Base-by-base conservation (phyloP, 2,329 filamentous ascomycete species). In the Exophiala spinifera region DNA sequence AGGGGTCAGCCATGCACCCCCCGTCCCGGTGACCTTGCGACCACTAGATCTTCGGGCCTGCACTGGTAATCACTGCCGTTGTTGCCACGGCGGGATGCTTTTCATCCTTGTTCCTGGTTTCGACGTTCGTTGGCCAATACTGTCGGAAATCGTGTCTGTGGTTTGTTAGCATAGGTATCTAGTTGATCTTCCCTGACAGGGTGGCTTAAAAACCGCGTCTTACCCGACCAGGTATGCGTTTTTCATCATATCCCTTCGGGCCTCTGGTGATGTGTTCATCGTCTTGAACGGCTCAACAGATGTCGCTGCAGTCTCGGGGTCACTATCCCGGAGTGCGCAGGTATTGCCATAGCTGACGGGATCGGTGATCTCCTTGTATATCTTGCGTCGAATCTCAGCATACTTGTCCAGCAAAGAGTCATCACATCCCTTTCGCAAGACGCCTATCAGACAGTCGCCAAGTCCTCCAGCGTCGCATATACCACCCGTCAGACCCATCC, bases 391-490 rank as follows among this genome's bases (percentile, higher is more conserved):
- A 2, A 73, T 62, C 19, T 72, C 67, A 31, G 67, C 67, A 54
- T 76, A 76, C 39, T 67, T 70, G 59, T 76, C 71, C 7, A 77
- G 65, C 40, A 77, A 75, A 5, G 49, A 57, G 4, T 73, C 69
- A 53, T 72, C 69, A 4, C 70, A 69, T 5, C 67, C 56, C 1
- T 67, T 69, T 4, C 68, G 64, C 49, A 74, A 66, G 15, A 75
- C 72, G 1, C 73, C 74, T 14, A 68, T 65, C 10, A 86, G 72
- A 61, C 81, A 83, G 61, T 86, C 82, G 55, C 76, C 81, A 4
- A 86, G 73, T 0, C 81, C 81, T 10, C 80, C 82, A 2, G 83
- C 76, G 60, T 86, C 83, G n/a, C 81, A 79, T 51, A 86, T 81
- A 0, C 83, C 83, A 4, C 82, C 82, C 0, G 81, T 85, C 48